phyloP scores from a whole-genome alignment of 805 yeast genomes.

The Sugiyamaella americana region DNA sequence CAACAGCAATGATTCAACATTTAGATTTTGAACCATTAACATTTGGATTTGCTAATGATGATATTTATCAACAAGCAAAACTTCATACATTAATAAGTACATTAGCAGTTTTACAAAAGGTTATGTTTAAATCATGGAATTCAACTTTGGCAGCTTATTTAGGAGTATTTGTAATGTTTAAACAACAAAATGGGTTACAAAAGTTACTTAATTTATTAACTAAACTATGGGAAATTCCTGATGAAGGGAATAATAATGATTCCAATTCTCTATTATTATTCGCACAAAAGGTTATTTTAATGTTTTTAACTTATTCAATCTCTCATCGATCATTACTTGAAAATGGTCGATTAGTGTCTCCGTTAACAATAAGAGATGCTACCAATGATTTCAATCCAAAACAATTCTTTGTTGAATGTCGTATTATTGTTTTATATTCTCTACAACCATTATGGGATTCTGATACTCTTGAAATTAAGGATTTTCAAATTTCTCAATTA shows the following conservation, averaged over 20 bases:
- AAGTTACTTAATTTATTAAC: constrained; percentile 20
- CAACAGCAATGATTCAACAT: constrained; percentile 18
- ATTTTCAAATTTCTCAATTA: constrained; percentile 12
- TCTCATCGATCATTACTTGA: constrained; percentile 26
- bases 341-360: constrained; percentile 21
- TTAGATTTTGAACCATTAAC: constrained; percentile 14
- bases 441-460: constrained; percentile 17
- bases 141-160: constrained; percentile 11
- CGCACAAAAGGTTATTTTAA: constrained; percentile 21
- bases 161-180: constrained; percentile 27
- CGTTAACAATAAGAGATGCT: constrained; percentile 21
- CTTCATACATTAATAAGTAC: constrained; percentile 15
- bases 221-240: constrained; percentile 18
- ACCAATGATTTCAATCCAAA: constrained; percentile 25
- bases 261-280: neutral
- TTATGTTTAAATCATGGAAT: constrained; percentile 17
- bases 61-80: constrained; percentile 2
- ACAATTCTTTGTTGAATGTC: constrained; percentile 30
- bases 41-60: constrained; percentile 9
- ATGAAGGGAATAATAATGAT: constrained; percentile 6
- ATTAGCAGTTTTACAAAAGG: constrained; percentile 14
- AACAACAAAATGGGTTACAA: constrained; percentile 27
- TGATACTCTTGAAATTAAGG: constrained; percentile 13
- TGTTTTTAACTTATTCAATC: constrained; percentile 22
- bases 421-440: constrained; percentile 20